These are phyloP conservation scores for Gelatoporia subvermispora DNA, from an alignment of 768 basidiomycete species.

Conservation along the genomic window DNA sequence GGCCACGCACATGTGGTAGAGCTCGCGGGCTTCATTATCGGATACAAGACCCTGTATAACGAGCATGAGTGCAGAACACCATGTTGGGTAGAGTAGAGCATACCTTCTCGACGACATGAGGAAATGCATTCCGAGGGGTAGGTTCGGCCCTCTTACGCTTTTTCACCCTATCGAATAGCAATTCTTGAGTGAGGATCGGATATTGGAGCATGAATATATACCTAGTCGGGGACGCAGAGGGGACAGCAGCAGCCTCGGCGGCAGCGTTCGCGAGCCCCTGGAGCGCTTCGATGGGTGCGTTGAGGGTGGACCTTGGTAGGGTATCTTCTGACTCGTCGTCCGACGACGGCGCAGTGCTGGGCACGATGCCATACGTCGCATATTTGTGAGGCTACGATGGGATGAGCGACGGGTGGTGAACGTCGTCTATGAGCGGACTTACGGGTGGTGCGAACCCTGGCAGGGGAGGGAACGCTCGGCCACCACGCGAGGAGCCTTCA, in stretches of 20 bases:
- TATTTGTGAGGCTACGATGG: slow-evolving; percentile 74
- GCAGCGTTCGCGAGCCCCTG: slow-evolving; percentile 94
- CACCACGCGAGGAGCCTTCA: slow-evolving; percentile 18
- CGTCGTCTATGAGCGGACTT: slow-evolving; percentile 23
- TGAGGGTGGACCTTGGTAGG: slow-evolving; percentile 75
- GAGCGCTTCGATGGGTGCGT: slow-evolving; percentile 90
- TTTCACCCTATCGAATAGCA: slow-evolving; percentile 49
- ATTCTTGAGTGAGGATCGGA: not conserved
- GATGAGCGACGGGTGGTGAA: slow-evolving; percentile 16
- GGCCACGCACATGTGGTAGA: slow-evolving; percentile 79
- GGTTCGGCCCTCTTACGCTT: slow-evolving; percentile 84
- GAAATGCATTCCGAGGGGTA: slow-evolving; percentile 80
- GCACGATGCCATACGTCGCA: slow-evolving; percentile 85
- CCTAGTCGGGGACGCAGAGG: slow-evolving; percentile 63
- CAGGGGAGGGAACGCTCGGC: slow-evolving; percentile 68
- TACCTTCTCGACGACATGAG: slow-evolving; percentile 86
- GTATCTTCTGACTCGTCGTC: slow-evolving; percentile 93
- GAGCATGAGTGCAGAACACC: not conserved
- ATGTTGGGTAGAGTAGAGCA: slow-evolving; percentile 3
- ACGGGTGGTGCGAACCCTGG: slow-evolving; percentile 92
- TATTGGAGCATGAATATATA: slow-evolving; percentile 18
- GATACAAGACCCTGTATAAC: slow-evolving; percentile 70
- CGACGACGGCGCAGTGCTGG: slow-evolving; percentile 77
- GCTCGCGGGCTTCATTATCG: slow-evolving; percentile 81
- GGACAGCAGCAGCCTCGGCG: slow-evolving; percentile 78